Evolutionary conservation across 2,329 filamentous ascomycete genomes (phyloP), one percentile per base, ranked within the genome.

Genomic region (Emergomyces orientalis): DNA sequence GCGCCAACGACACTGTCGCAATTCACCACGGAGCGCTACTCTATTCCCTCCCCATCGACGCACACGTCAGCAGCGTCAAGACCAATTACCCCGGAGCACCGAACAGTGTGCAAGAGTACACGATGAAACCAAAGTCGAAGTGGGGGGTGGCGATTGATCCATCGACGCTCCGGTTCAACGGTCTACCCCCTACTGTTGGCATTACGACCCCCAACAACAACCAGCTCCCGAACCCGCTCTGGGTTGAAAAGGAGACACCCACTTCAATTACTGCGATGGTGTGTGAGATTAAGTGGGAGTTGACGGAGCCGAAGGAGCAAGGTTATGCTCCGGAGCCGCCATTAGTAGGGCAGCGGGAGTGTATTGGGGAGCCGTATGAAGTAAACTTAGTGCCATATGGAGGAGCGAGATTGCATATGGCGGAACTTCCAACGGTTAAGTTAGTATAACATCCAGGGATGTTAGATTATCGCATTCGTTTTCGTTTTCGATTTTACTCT

Each of bases 401-500:
- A 1, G 75, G 75, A 47, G 75, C 79, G 17, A 80, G 78, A 67
- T 67, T 81, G 63, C 79, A 79, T 64, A 79, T 81, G 69, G 76
- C 75, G 13, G 75, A 80, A 62, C 71, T 79, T 41, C 77, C 77
- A 6, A 71, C 67, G 1, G 66, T 73, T 27, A 63, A 72, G 39
- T n/a, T 37, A n/a, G 32, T 5, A 22, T 37, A 25, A 22, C 3
- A 3, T 32, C 13, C 6, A 6, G n/a, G 43, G 41, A 11, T 14
- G 45, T 52, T 52, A 17, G 5, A 11, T 5, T 30, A 17, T 30
- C 13, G 49, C 22, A 11, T 30, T 51, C 5, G 22, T 30, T 30
- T 52, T 30, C 19, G 43, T 22, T 22, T 22, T 22, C 1, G 6
- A 3, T 47, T 47, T 47, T 22, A 7, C 19, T 45, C 5, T 45